Percentiles rank a stretch among this genome's conserved stretches.
These are phyloP conservation scores for Nicotiana tabacum DNA, from an alignment of 257 asterid species.

Conservation along the genomic window DNA sequence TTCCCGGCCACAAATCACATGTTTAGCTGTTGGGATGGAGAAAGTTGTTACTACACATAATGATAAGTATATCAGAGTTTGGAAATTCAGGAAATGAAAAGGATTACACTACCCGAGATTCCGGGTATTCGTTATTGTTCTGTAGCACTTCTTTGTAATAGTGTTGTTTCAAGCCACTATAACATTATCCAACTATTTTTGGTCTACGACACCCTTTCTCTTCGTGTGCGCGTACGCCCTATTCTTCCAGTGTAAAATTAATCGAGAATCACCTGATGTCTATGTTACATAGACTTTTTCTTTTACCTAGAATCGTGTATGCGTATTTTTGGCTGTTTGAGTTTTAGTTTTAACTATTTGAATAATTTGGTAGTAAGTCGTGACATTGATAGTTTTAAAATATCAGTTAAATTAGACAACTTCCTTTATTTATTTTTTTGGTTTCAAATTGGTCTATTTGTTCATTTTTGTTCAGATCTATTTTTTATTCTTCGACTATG, in stretches of 20 bases:
- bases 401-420: too few relatives aligned
- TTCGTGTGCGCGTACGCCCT: background rate
- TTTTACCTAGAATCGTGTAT: background rate
- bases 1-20: conserved; percentile 56
- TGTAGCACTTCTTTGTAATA: background rate
- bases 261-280: too few relatives aligned
- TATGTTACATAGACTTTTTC: background rate
- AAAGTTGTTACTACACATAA: conserved; percentile 72
- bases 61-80: conserved; percentile 50
- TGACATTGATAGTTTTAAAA: too few relatives aligned
- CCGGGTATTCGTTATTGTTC: background rate
- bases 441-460: too few relatives aligned
- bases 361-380: background rate
- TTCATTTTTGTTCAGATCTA: too few relatives aligned
- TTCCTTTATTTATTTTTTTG: too few relatives aligned
- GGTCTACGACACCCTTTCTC: background rate
- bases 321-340: background rate
- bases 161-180: background rate
- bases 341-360: background rate
- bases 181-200: background rate
- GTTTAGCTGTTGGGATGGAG: conserved; percentile 93
- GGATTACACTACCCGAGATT: background rate
- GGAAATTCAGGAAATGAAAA: conserved; percentile 38
- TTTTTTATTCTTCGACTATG: too few relatives aligned
- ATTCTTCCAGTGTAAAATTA: too few relatives aligned